Evolutionary conservation across 2,329 filamentous ascomycete species (phyloP), one percentile per base, ranked within the genome.

Genomic region (Colletotrichum gloeosporioides): DNA sequence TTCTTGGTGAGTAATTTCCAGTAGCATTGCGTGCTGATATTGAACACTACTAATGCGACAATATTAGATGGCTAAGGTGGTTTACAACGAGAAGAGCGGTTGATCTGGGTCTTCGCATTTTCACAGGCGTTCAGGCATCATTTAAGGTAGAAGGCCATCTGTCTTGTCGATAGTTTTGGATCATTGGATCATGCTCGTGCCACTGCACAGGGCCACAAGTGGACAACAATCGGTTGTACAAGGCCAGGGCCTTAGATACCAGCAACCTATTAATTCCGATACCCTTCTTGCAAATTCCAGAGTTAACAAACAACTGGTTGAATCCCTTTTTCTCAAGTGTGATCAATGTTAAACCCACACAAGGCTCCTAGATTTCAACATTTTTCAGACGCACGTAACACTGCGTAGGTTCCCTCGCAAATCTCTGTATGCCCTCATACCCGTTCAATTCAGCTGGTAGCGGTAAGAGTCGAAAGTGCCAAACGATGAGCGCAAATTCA

Each of bases 381-480:
- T 27, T 49, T 12, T 36, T 57, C 57, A 69, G 25, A 3, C 68
- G 59, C 8, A 71, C 64, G 29, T 71, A 77, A 22, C 75, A 75
- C 3, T 71, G 61, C 29, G 12, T 18, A 25, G 75, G 72, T 68
- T 71, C 70, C 18, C 34, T 55, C 1, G 75, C 71, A 18, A 68
- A 68, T 32, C 31, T 34, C 29, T 68, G 65, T 18, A 39, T 10
- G 10, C n/a, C 29, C 3, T 68, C 44, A 18, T 39, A 68, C n/a
- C 31, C 31, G 4, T 57, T 68, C 8, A 77, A 8, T 8, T 68
- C 63, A 15, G 67, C 44, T 3, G 44, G 61, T 6, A 65, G 36
- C 81, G 36, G 82, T 10, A 76, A 27, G 49, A 85, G 69, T 64
- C 84, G 79, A 77, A 87, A 86, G 61, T 83, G 81, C 86, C 85